phyloP scores from a whole-genome alignment of 2,329 filamentous ascomycete genomes.

The Periglandula ipomoeae region DNA sequence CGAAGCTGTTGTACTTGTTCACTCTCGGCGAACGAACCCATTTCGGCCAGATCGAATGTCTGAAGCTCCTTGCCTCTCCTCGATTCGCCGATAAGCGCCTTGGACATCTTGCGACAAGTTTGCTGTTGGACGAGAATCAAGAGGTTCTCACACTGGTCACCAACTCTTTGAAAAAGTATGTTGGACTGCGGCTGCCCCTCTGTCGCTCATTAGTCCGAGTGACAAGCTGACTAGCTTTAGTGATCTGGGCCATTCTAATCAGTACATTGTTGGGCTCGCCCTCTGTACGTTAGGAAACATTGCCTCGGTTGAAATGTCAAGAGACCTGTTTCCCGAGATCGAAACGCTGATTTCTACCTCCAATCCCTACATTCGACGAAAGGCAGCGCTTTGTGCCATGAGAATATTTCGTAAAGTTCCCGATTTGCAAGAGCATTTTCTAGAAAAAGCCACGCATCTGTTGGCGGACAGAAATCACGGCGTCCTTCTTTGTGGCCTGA shows the following conservation, averaged over 20 bases:
- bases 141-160: constrained; percentile 95
- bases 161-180: constrained; percentile 93
- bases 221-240: constrained; percentile 35
- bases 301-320: constrained; percentile 94
- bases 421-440: constrained; percentile 91
- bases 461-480: constrained; percentile 93
- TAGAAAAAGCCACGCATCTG: constrained; percentile 84
- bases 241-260: constrained; percentile 93
- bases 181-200: constrained; percentile 4
- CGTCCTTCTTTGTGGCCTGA: constrained; percentile 85
- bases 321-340: constrained; percentile 93
- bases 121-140: constrained; percentile 95
- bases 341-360: constrained; percentile 84
- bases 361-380: constrained; percentile 96
- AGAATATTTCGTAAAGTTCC: constrained; percentile 97
- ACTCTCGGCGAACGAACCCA: constrained; percentile 95
- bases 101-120: constrained; percentile 91
- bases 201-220: background rate
- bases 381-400: constrained; percentile 98
- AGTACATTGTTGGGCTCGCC: constrained; percentile 95
- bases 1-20: constrained; percentile 96
- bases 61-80: constrained; percentile 92
- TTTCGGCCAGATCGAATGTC: constrained; percentile 98
- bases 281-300: constrained; percentile 97
- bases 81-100: constrained; percentile 96